Evolutionary conservation across 139 green algal genomes (phyloP).

Genomic region (Coelastrella sp.): DNA sequence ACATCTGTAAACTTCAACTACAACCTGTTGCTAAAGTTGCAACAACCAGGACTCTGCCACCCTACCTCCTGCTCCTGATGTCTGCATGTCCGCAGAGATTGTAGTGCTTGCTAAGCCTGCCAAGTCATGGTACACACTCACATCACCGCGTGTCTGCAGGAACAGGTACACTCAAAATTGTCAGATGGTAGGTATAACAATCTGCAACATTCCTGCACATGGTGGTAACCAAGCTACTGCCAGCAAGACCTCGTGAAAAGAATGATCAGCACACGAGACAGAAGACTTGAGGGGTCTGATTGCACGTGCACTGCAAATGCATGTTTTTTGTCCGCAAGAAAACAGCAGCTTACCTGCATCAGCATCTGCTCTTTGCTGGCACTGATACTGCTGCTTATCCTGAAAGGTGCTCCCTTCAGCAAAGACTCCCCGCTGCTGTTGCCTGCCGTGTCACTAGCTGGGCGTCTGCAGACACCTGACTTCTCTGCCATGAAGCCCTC

Average conservation of each 20-base stretch:
- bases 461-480: background rate
- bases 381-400: constrained; percentile 2
- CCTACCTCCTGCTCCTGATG: constrained; percentile 23
- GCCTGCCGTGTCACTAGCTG: background rate
- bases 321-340: background rate
- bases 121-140: constrained; percentile 65
- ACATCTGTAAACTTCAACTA: too few relatives aligned
- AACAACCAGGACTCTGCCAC: background rate
- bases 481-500: constrained; percentile 45
- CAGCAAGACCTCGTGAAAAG: too few relatives aligned
- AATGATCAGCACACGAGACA: too few relatives aligned
- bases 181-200: too few relatives aligned
- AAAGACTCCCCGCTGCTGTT: background rate
- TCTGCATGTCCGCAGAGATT: constrained; percentile 61
- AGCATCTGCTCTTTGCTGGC: constrained; percentile 44
- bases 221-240: too few relatives aligned
- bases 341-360: background rate
- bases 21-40: too few relatives aligned
- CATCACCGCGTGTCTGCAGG: constrained; percentile 50
- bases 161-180: too few relatives aligned
- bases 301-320: background rate
- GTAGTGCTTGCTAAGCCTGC: constrained; percentile 58
- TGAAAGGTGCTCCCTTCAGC: constrained; percentile 11
- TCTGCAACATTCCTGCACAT: too few relatives aligned
- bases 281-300: too few relatives aligned